A percentile compares a stretch with the other conserved stretches of the same genome.
These are phyloP conservation scores for Rhodotorula taiwanensis DNA, from an alignment of 768 basidiomycete species.

Conservation along the genomic window DNA sequence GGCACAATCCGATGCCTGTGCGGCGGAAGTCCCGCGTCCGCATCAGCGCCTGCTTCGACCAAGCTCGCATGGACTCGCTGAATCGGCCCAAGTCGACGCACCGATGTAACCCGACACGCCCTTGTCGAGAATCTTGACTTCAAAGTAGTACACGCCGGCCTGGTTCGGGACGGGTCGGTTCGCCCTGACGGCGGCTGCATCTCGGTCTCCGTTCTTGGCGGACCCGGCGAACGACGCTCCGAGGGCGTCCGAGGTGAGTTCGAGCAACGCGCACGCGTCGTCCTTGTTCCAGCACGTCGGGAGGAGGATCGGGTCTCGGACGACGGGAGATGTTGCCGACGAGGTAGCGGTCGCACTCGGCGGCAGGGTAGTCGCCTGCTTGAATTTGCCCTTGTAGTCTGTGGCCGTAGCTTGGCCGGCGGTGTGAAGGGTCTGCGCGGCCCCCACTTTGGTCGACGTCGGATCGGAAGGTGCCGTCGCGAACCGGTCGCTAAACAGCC, in stretches of 20 bases:
- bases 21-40: too few relatives aligned
- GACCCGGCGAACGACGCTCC: slow-evolving; percentile 26
- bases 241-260: slow-evolving; percentile 19
- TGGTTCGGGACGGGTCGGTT: slow-evolving; percentile 69
- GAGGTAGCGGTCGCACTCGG: background rate
- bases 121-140: slow-evolving; percentile 74
- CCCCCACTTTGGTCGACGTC: background rate
- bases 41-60: too few relatives aligned
- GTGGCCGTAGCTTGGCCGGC: background rate
- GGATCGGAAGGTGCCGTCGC: slow-evolving; percentile 14
- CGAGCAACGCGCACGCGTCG: slow-evolving; percentile 29
- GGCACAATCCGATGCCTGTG: slow-evolving; percentile 72
- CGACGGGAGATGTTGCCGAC: background rate
- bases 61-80: too few relatives aligned
- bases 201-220: slow-evolving; percentile 56
- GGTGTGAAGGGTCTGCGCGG: too few relatives aligned
- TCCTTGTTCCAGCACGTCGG: slow-evolving; percentile 24
- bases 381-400: background rate
- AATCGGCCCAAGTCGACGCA: slow-evolving; percentile 48
- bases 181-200: slow-evolving; percentile 77
- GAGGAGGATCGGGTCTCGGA: slow-evolving; percentile 6
- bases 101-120: slow-evolving; percentile 64
- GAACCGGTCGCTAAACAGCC: slow-evolving; percentile 21
- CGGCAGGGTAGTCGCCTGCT: background rate
- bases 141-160: slow-evolving; percentile 91